phyloP scores from a whole-genome alignment of 2,329 filamentous ascomycete genomes.

The Trichophyton mentagrophytes region DNA sequence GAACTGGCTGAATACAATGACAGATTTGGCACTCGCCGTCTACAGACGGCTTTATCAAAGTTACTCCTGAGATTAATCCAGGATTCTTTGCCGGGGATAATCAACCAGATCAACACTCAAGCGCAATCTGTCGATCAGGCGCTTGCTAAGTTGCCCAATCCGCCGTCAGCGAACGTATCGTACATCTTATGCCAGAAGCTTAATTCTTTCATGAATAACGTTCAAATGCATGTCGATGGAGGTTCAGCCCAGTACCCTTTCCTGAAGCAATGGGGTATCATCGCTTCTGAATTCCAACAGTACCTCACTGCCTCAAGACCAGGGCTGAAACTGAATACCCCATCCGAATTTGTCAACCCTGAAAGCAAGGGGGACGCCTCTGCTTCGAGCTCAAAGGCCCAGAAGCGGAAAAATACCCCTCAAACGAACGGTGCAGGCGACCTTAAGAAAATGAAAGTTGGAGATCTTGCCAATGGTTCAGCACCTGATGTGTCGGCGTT shows the following conservation, averaged over 20 bases:
- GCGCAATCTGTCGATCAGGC: constrained; percentile 42
- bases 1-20: constrained; percentile 27
- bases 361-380: not conserved
- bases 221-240: constrained; percentile 44
- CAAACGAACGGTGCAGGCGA: not conserved
- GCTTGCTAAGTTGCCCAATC: constrained; percentile 50
- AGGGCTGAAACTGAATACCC: constrained; percentile 22
- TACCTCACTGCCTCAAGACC: constrained; percentile 35
- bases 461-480: not conserved
- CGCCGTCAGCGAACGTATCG: constrained; percentile 52
- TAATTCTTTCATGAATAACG: constrained; percentile 41
- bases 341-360: not conserved
- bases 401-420: not conserved
- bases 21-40: constrained; percentile 41
- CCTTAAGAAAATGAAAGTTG: not conserved
- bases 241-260: constrained; percentile 31
- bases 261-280: constrained; percentile 30
- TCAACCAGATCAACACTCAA: constrained; percentile 32
- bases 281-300: constrained; percentile 42
- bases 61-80: constrained; percentile 38
- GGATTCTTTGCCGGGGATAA: constrained; percentile 23
- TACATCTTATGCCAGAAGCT: constrained; percentile 51
- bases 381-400: too few relatives aligned
- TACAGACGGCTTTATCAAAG: constrained; percentile 39
- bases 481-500: not conserved